Evolutionary conservation across 345 rosid genomes (phyloP).

Genomic region (Eucalyptus polyanthemos): DNA sequence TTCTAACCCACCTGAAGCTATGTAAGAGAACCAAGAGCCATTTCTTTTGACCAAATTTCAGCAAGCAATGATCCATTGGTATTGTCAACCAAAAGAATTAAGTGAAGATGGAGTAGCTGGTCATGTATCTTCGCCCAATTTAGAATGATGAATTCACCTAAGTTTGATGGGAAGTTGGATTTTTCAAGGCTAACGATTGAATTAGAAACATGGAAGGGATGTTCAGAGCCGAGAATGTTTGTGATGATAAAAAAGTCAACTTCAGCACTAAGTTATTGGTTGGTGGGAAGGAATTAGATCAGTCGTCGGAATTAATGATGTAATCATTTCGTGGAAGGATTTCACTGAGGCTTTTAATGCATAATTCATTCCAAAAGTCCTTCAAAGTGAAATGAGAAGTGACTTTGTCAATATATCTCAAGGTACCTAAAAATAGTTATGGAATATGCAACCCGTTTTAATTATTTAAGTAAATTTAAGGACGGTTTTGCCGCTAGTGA

Average conservation of each 20-base stretch:
- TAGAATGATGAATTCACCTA: no score
- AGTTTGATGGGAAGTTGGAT: no score
- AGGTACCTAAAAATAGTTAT: background rate
- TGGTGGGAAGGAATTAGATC: no score
- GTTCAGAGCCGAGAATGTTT: no score
- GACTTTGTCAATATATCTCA: background rate
- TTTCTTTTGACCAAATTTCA: no score
- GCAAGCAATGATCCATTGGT: background rate
- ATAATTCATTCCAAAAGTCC: background rate
- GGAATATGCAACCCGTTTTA: background rate
- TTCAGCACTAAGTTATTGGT: no score
- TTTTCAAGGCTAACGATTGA: no score
- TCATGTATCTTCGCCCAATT: background rate
- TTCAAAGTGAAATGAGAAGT: background rate
- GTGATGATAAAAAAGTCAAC: no score
- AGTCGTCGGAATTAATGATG: rapidly evolving
- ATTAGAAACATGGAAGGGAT: no score
- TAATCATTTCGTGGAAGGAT: background rate
- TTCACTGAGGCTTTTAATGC: background rate
- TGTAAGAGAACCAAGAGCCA: background rate
- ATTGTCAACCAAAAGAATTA: no score
- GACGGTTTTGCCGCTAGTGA: rapidly evolving
- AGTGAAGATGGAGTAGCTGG: background rate
- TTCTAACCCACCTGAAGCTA: background rate
- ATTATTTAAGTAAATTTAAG: background rate